These are phyloP conservation scores for Nemania sp. DNA, from an alignment of 2,329 filamentous ascomycete genomes.

Conservation along the genomic window DNA sequence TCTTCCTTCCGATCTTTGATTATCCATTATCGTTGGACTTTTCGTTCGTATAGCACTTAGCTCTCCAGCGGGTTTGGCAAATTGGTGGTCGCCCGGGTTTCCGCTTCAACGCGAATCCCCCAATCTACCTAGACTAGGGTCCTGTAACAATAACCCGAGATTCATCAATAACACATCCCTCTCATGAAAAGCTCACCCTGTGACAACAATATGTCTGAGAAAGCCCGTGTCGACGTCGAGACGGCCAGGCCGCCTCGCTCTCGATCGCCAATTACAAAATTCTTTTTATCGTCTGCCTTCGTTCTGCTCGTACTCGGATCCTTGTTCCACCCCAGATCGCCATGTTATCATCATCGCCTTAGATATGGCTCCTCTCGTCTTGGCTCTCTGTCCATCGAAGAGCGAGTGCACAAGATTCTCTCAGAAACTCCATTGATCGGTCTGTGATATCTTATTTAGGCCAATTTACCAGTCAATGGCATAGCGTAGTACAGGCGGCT, in stretches of 20 bases:
- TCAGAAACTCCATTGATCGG: conserved; percentile 54
- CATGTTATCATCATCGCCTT: conserved; percentile 31
- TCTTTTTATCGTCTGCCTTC: conserved; percentile 25
- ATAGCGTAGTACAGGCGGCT: conserved; percentile 15
- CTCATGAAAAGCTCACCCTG: too few species aligned
- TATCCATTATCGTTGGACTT: too few species aligned
- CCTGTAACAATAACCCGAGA: too few species aligned
- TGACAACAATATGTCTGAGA: conserved; percentile 21
- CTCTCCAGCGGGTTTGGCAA: too few species aligned
- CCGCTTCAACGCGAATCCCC: too few species aligned
- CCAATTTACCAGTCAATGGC: too few species aligned
- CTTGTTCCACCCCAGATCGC: conserved; percentile 30
- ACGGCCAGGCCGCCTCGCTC: conserved; percentile 16
- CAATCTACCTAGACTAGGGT: too few species aligned
- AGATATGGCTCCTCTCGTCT: conserved; percentile 32
- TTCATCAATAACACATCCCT: too few species aligned
- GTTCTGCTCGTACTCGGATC: conserved; percentile 32
- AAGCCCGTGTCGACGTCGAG: conserved; percentile 13
- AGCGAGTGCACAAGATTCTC: conserved; percentile 52
- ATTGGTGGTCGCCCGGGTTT: too few species aligned
- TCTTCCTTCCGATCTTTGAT: too few species aligned
- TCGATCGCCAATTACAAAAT: conserved; percentile 24
- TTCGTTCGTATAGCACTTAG: too few species aligned
- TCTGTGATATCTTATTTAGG: conserved; percentile 28
- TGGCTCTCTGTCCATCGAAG: conserved; percentile 44